phyloP scores from a whole-genome alignment of 2,329 filamentous ascomycete genomes.

The Talaromyces sp. region DNA sequence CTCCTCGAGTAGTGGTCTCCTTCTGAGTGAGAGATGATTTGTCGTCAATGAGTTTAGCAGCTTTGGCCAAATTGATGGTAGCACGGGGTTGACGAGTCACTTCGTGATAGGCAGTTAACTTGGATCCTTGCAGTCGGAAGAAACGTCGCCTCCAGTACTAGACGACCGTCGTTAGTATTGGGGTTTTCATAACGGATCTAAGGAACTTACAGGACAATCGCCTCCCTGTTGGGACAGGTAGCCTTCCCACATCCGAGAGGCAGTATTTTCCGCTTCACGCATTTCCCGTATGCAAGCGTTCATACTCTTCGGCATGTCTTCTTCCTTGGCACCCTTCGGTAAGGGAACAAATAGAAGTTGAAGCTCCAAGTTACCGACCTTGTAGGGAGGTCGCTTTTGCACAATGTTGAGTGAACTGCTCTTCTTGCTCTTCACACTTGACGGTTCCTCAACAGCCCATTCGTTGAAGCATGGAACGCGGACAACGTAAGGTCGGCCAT shows the following conservation, averaged over 20 bases:
- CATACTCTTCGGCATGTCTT: constrained; percentile 99
- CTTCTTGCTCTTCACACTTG: constrained; percentile 92
- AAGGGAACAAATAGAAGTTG: constrained; percentile 93
- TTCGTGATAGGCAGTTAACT: constrained; percentile 93
- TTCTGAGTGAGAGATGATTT: constrained; percentile 76
- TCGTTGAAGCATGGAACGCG: constrained; percentile 97
- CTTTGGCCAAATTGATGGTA: constrained; percentile 93
- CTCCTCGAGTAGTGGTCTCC: constrained; percentile 69
- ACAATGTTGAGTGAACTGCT: constrained; percentile 51
- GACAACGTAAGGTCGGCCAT: constrained; percentile 77
- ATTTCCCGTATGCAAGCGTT: constrained; percentile 91
- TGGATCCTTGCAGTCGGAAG: constrained; percentile 87
- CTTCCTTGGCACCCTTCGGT: constrained; percentile 77
- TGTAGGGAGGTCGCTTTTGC: constrained; percentile 82
- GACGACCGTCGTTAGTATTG: constrained; percentile 35
- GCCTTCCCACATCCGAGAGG: constrained; percentile 76
- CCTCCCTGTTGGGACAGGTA: constrained; percentile 93
- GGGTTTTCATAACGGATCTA: not conserved
- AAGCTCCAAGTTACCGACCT: constrained; percentile 87
- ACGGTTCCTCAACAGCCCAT: constrained; percentile 89
- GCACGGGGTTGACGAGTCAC: constrained; percentile 90
- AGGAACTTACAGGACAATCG: constrained; percentile 79
- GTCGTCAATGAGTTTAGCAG: constrained; percentile 89
- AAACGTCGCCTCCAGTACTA: constrained; percentile 97
- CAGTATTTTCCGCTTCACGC: constrained; percentile 77